Percentiles rank a stretch among this genome's conserved stretches.
Conservation (phyloP, 352 stramenopile species). For the Globisporangium yorkense region DNA sequence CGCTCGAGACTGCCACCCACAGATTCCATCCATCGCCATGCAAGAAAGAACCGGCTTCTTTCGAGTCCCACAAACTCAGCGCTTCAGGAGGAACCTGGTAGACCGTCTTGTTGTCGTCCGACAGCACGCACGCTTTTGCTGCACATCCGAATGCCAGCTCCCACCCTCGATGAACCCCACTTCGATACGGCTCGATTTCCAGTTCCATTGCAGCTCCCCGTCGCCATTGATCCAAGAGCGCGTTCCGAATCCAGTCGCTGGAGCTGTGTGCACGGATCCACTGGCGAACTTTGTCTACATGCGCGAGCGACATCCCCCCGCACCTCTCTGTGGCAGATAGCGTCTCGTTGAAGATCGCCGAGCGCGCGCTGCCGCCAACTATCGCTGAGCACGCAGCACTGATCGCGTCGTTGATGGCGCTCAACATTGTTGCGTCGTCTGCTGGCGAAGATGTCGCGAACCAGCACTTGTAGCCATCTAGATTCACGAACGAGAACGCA, state of each 20-base stretch:
- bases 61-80: slow-evolving; percentile 36
- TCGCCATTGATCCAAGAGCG: slow-evolving; percentile 62
- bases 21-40: slow-evolving; percentile 25
- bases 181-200: slow-evolving; percentile 66
- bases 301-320: slow-evolving; percentile 15
- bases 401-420: slow-evolving; percentile 34
- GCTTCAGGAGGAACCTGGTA: slow-evolving; percentile 44
- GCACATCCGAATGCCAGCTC: slow-evolving; percentile 43
- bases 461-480: slow-evolving; percentile 45
- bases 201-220: slow-evolving; percentile 29
- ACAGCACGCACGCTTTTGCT: slow-evolving; percentile 21
- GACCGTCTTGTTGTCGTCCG: slow-evolving; percentile 21
- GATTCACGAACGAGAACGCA: slow-evolving; percentile 37
- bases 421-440: slow-evolving; percentile 9
- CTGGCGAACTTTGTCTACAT: slow-evolving; percentile 27
- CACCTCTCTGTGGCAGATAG: slow-evolving; percentile 24
- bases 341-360: slow-evolving; percentile 46
- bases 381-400: slow-evolving; percentile 15
- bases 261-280: slow-evolving; percentile 28
- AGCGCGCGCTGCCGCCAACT: slow-evolving; percentile 26
- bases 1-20: slow-evolving; percentile 30
- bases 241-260: slow-evolving; percentile 29
- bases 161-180: slow-evolving; percentile 29
- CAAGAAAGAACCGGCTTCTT: slow-evolving; percentile 36
- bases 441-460: slow-evolving; percentile 16